Evolutionary conservation across 306 rosid genomes (phyloP).

Genomic region (Boehmeria nivea): DNA sequence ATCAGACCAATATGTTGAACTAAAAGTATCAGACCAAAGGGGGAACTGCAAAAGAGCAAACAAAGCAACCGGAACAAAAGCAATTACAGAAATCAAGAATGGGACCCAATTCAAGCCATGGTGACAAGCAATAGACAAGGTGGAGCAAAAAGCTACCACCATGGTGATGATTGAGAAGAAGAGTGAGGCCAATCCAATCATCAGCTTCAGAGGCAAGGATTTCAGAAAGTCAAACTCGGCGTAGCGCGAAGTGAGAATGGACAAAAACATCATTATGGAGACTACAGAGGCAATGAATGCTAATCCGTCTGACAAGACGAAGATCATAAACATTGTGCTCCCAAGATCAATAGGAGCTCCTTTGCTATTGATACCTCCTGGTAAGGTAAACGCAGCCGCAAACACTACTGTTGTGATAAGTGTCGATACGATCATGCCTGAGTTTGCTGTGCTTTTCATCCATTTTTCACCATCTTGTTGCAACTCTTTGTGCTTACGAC

Average conservation of each 20-base stretch:
- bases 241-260: constrained; percentile 12
- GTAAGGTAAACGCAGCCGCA: not conserved
- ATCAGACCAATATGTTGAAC: not conserved
- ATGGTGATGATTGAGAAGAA: not conserved
- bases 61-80: not conserved
- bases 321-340: not conserved
- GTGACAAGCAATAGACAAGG: not conserved
- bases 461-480: not conserved
- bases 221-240: not conserved
- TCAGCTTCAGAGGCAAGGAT: not conserved
- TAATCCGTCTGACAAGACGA: not conserved
- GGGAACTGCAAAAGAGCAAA: not conserved
- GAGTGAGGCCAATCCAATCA: constrained; percentile 3
- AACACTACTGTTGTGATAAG: constrained; percentile 3
- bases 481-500: not conserved
- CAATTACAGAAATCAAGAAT: not conserved
- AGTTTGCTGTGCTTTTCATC: constrained; percentile 3
- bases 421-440: not conserved
- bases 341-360: not conserved
- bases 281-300: not conserved
- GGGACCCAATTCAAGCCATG: not conserved
- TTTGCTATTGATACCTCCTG: not conserved
- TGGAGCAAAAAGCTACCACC: not conserved
- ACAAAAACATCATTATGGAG: not conserved
- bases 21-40: not conserved